Evolutionary conservation across 495 filamentous ascomycete species (phyloP).

Genomic region (Xylaria venustula): DNA sequence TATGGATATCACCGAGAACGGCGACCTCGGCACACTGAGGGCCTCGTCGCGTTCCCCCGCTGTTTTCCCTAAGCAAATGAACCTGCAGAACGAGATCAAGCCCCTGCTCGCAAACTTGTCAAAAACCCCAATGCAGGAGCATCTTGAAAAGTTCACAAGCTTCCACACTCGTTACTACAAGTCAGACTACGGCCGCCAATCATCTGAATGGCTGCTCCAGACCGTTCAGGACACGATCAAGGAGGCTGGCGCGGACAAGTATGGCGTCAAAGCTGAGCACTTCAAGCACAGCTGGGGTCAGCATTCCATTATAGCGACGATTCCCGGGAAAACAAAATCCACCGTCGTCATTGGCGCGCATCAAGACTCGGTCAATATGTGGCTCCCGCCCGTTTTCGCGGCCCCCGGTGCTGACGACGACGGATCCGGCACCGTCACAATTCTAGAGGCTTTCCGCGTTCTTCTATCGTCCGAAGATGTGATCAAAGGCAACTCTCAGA

Average conservation of each 20-base stretch:
- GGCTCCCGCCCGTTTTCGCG: conserved; percentile 77
- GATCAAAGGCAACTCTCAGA: conserved; percentile 57
- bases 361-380: conserved; percentile 82
- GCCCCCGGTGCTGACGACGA: conserved; percentile 63
- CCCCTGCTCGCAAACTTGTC: conserved; percentile 66
- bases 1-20: conserved; percentile 86
- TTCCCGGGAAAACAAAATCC: conserved; percentile 81
- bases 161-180: conserved; percentile 92
- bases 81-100: conserved; percentile 62
- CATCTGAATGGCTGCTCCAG: conserved; percentile 80
- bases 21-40: conserved; percentile 52
- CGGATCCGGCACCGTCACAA: conserved; percentile 58
- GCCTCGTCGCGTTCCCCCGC: conserved; percentile 43
- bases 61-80: conserved; percentile 66
- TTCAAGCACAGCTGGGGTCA: conserved; percentile 90
- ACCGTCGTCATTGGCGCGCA: conserved; percentile 71
- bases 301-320: conserved; percentile 85
- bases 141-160: conserved; percentile 74
- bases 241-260: conserved; percentile 63
- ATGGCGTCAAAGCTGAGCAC: conserved; percentile 65
- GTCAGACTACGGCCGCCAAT: conserved; percentile 80
- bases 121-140: conserved; percentile 73
- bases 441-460: conserved; percentile 60
- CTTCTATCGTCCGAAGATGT: conserved; percentile 52
- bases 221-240: conserved; percentile 72